These are phyloP conservation scores for Coriaria nepalensis DNA, from an alignment of 306 rosid genomes.

Conservation along the genomic window DNA sequence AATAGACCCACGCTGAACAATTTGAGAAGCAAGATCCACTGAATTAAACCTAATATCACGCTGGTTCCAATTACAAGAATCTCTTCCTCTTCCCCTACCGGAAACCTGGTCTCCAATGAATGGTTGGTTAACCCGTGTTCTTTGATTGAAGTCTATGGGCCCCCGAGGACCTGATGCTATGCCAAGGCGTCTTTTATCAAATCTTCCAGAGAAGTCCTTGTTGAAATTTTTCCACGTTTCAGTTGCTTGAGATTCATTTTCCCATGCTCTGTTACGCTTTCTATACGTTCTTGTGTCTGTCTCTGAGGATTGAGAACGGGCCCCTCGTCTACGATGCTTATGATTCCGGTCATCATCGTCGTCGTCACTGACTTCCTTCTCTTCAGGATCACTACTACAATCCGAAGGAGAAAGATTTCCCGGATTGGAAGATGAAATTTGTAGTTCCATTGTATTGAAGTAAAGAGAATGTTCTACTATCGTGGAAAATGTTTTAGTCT, in stretches of 20 bases:
- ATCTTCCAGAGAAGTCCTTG: slow-evolving; percentile 43
- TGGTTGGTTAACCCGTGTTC: slow-evolving; percentile 46
- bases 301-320: slow-evolving; percentile 64
- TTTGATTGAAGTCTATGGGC: slow-evolving; percentile 56
- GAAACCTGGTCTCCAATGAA: slow-evolving; percentile 46
- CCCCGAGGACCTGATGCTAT: slow-evolving; percentile 35
- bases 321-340: slow-evolving; percentile 15
- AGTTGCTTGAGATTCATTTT: slow-evolving; percentile 58
- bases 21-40: slow-evolving; percentile 68
- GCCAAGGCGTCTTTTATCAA: slow-evolving; percentile 71
- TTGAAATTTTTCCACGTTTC: slow-evolving; percentile 42
- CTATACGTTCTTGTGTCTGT: slow-evolving; percentile 70
- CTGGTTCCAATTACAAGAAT: slow-evolving; percentile 67
- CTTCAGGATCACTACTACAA: slow-evolving; percentile 43
- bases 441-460: slow-evolving; percentile 48
- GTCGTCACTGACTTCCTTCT: slow-evolving; percentile 89
- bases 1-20: slow-evolving; percentile 71
- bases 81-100: slow-evolving; percentile 93
- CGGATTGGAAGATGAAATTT: slow-evolving; percentile 60
- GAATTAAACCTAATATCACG: slow-evolving; percentile 74
- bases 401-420: slow-evolving; percentile 49
- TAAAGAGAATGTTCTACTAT: slow-evolving; percentile 13
- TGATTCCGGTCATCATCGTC: slow-evolving; percentile 95
- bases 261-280: slow-evolving; percentile 66
- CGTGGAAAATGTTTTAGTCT: slow-evolving; percentile 17